Percentiles rank a stretch among this genome's conserved stretches.
phyloP scores from a whole-genome alignment of 1,284 basidiomycete genomes.

The Puccinia novopanici region DNA sequence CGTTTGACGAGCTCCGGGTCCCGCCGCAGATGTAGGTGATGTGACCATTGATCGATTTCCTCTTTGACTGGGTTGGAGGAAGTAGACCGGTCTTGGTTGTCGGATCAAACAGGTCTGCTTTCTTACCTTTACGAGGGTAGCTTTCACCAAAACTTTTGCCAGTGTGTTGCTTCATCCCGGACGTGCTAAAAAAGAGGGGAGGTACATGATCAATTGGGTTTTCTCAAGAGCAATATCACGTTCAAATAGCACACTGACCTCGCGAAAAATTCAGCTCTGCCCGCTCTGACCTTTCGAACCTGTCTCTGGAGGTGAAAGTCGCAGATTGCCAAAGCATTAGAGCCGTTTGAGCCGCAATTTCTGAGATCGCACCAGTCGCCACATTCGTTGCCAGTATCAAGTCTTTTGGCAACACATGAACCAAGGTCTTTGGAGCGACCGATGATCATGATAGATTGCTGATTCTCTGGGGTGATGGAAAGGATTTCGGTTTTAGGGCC shows the following conservation, averaged over 20 bases:
- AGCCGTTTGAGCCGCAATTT: constrained; percentile 30
- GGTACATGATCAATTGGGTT: not conserved
- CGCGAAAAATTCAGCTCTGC: constrained; percentile 48
- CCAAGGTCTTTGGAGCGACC: constrained; percentile 83
- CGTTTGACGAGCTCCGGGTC: not conserved
- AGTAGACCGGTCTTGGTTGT: constrained; percentile 39
- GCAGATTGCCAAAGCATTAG: constrained; percentile 20
- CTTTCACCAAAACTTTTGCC: constrained; percentile 27
- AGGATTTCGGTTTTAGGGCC: constrained; percentile 70
- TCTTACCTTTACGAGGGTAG: constrained; percentile 9
- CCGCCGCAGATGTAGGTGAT: constrained; percentile 37
- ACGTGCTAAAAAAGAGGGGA: constrained; percentile 14
- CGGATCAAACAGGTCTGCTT: constrained; percentile 29
- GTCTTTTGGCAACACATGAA: constrained; percentile 70
- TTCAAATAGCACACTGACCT: constrained; percentile 28
- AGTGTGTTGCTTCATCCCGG: constrained; percentile 43
- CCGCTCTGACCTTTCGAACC: constrained; percentile 34
- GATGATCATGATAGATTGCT: constrained; percentile 76
- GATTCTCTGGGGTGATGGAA: constrained; percentile 80
- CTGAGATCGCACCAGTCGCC: constrained; percentile 83
- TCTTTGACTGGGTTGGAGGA: not conserved
- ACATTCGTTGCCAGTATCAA: constrained; percentile 77
- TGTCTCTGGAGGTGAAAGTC: constrained; percentile 48
- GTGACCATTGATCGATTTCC: constrained; percentile 35
- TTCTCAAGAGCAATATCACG: not conserved